Conservation (phyloP, 2,329 filamentous ascomycete genomes). For the Hypomyces rosellus region DNA sequence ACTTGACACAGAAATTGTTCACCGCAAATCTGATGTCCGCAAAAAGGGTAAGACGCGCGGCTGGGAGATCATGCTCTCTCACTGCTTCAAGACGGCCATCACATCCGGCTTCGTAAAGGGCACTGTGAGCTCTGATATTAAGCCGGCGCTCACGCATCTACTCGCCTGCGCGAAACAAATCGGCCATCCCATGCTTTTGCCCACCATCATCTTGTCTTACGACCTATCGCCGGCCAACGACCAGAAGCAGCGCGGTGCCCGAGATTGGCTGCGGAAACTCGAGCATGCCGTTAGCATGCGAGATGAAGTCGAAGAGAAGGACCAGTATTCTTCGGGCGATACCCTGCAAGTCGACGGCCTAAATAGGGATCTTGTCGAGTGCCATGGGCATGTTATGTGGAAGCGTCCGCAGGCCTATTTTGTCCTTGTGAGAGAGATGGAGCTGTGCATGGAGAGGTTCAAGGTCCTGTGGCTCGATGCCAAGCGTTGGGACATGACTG, state of each 20-base stretch:
- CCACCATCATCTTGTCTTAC: constrained; percentile 52
- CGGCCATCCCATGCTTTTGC: constrained; percentile 53
- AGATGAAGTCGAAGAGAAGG: constrained; percentile 50
- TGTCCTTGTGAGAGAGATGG: constrained; percentile 45
- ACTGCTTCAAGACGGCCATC: constrained; percentile 47
- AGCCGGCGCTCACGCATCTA: constrained; percentile 43
- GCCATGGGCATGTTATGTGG: constrained; percentile 56
- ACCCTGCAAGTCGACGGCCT: constrained; percentile 53
- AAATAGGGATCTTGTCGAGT: constrained; percentile 57
- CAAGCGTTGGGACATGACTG: constrained; percentile 16
- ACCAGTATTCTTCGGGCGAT: constrained; percentile 47
- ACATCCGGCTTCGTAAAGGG: constrained; percentile 58
- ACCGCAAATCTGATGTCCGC: constrained; percentile 59
- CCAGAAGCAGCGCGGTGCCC: constrained; percentile 55
- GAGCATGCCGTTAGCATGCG: constrained; percentile 57
- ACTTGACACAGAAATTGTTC: constrained; percentile 47
- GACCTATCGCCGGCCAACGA: constrained; percentile 52
- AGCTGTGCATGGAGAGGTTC: constrained; percentile 42
- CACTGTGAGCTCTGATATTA: constrained; percentile 50
- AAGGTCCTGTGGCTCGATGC: constrained; percentile 19
- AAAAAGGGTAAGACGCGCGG: constrained; percentile 58
- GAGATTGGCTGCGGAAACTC: constrained; percentile 54
- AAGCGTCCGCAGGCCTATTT: constrained; percentile 56
- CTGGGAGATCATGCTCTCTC: constrained; percentile 58
- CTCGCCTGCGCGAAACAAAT: constrained; percentile 42